Evolutionary conservation across 345 rosid genomes (phyloP).

Genomic region (Salix koriyanagi): DNA sequence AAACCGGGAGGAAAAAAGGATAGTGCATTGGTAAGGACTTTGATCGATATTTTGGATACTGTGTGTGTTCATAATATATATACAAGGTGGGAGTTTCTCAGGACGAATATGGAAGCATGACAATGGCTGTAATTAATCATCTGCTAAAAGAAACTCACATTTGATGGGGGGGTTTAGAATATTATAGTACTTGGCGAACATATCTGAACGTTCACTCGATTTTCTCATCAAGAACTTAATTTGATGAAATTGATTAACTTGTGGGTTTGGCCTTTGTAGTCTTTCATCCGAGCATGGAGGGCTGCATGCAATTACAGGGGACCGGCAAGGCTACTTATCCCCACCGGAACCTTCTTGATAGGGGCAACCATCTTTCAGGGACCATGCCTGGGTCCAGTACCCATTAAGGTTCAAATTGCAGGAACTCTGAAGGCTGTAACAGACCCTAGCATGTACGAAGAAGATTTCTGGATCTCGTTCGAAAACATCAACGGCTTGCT

Average conservation of each 20-base stretch:
- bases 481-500: constrained; percentile 41
- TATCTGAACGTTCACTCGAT: background rate
- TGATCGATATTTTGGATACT: too few species aligned
- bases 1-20: constrained; percentile 27
- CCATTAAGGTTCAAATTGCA: constrained; percentile 30
- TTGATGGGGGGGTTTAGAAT: too few species aligned
- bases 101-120: too few species aligned
- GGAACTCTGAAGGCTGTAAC: constrained; percentile 36
- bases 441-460: constrained; percentile 24
- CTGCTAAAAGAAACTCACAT: too few species aligned
- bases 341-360: constrained; percentile 29
- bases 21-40: constrained; percentile 24
- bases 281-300: constrained; percentile 33
- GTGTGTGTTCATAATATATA: background rate
- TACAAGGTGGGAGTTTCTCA: background rate
- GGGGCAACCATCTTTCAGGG: constrained; percentile 39
- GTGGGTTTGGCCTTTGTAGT: constrained; percentile 16
- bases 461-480: constrained; percentile 49
- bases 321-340: constrained; percentile 39
- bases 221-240: background rate
- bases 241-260: background rate
- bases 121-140: too few species aligned
- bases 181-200: too few species aligned
- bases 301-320: constrained; percentile 37
- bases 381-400: constrained; percentile 33